Conservation (phyloP, 1,139 yeast species). For the Meyerozyma smithsonii region DNA sequence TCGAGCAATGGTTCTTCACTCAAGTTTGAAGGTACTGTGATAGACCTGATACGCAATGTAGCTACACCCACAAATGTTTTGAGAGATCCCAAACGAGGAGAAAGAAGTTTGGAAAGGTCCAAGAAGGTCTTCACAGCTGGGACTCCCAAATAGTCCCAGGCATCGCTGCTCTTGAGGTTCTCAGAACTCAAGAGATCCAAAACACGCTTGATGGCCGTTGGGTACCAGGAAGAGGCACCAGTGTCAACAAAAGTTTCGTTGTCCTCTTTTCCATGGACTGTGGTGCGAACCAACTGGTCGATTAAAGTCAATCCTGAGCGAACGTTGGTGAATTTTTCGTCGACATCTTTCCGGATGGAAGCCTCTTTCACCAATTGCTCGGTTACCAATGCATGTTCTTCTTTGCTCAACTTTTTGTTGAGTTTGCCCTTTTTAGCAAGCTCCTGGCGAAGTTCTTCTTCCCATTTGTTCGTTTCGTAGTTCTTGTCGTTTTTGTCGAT, state of each 20-base stretch:
- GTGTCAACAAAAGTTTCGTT: slow-evolving; percentile 43
- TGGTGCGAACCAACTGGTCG: not conserved
- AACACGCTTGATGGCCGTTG: slow-evolving; percentile 49
- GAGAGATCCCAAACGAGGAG: slow-evolving; percentile 47
- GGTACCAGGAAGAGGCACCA: slow-evolving; percentile 71
- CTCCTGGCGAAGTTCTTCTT: slow-evolving; percentile 72
- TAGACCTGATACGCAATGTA: slow-evolving; percentile 49
- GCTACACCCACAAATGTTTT: slow-evolving; percentile 63
- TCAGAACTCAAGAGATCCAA: slow-evolving; percentile 35
- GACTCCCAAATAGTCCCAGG: slow-evolving; percentile 20
- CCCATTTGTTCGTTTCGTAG: slow-evolving; percentile 88
- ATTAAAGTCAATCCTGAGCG: not conserved
- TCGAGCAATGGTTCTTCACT: slow-evolving; percentile 50
- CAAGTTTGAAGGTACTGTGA: slow-evolving; percentile 37
- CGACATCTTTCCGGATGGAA: slow-evolving; percentile 45
- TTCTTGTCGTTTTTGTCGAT: slow-evolving; percentile 67
- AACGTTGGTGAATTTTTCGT: slow-evolving; percentile 7
- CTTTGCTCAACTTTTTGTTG: slow-evolving; percentile 62
- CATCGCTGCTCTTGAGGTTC: slow-evolving; percentile 32
- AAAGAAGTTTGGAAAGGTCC: slow-evolving; percentile 35
- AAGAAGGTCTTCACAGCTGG: slow-evolving; percentile 37
- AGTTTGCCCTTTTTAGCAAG: slow-evolving; percentile 50
- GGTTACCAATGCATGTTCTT: slow-evolving; percentile 60
- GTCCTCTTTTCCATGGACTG: not conserved
- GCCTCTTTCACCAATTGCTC: slow-evolving; percentile 62